Base-by-base conservation (phyloP, 371 early-diverging fungal species). In the Coemansia sp. region DNA sequence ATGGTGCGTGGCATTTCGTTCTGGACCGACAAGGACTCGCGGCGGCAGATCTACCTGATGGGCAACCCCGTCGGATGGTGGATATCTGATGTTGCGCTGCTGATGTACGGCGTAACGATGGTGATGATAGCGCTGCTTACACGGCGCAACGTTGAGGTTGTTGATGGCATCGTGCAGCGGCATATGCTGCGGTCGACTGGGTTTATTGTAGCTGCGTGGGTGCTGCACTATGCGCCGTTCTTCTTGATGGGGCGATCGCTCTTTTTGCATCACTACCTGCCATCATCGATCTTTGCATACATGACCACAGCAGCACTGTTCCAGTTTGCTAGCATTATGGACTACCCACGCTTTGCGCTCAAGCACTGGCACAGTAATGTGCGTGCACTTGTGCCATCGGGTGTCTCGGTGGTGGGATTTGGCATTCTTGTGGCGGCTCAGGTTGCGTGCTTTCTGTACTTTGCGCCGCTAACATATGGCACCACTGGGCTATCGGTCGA, bases 41-140 rank as follows among this genome's bases (percentile, higher is more conserved):
- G 84, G 5, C 71, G 91, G 74, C 98, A 98, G 83, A 98, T 60
- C 61, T 65, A 94, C 72, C 82, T 98, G 80, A 80, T 99, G 26
- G 99, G 99, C n/a, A 95, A 99, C 80, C 99, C 99, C 2, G 62
- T 95, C 12, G 85, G 94, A 3, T 99, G 99, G 97, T 98, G 97
- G 94, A 79, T 89, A 1, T 83, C 91, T 0, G 83, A 88, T 12
- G 65, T 96, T 9, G 40, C 86, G 5, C 82, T 81, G 9, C 21
- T 66, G 50, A 51, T 66, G 66, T 59, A 39, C 60, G 61, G 42
- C 33, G 21, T 23, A 52, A 20, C 39, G 60, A 58, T 48, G 52
- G 62, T 79, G 95, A 53, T 79, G 84, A 26, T 84, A 83, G 60
- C 68, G 81, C n/a, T 91, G 92, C 67, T 86, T 88, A 78, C 63